Base-by-base conservation (phyloP, 1,139 yeast genomes). In the Meyerozyma smithsonii region DNA sequence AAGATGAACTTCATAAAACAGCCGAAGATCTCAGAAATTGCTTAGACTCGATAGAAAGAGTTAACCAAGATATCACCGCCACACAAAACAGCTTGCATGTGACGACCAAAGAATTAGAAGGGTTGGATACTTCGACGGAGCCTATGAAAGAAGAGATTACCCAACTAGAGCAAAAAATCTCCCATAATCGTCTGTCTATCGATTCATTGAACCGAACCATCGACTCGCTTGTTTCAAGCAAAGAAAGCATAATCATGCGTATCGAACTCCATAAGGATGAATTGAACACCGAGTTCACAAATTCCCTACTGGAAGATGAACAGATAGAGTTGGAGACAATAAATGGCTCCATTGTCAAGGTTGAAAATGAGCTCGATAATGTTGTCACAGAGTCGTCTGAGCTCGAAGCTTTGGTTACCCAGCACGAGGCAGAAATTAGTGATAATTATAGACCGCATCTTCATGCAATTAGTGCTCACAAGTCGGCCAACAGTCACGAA, bases 391-490 rank as follows among this genome's bases (percentile, higher is more conserved):
- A 67, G 37, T 61, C 81, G 20, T 61, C 77, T 2, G 71, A 64
- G 6, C 46, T 79, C 16, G 86, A 84, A 42, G 62, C 79, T 6
- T 62, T 64, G 16, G 61, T 77, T n/a, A 71, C 79, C 1, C 59
- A 64, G 4, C 54, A 77, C 20, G 78, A 77, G 40, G 72, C 85
- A 4, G 89, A 83, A 46, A 58, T 87, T 37, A 61, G 66, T 12
- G 80, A 80, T 36, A 81, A 74, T 40, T 64, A 54, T 39, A 49
- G 46, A 25, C 71, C 71, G 0, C 59, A 58, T 41, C 47, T 64
- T 5, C 17, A 19, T 8, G 16, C 30, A 14, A 47, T 77, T 10
- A 63, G 60, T 41, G 57, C 62, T 21, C 54, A 62, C 28, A 54
- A 77, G 24, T 57, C 63, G 7, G 33, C 16, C 19, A n/a, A 33